Evolutionary conservation across 2,329 filamentous ascomycete species (phyloP).

Genomic region (Epichloe uncinata): DNA sequence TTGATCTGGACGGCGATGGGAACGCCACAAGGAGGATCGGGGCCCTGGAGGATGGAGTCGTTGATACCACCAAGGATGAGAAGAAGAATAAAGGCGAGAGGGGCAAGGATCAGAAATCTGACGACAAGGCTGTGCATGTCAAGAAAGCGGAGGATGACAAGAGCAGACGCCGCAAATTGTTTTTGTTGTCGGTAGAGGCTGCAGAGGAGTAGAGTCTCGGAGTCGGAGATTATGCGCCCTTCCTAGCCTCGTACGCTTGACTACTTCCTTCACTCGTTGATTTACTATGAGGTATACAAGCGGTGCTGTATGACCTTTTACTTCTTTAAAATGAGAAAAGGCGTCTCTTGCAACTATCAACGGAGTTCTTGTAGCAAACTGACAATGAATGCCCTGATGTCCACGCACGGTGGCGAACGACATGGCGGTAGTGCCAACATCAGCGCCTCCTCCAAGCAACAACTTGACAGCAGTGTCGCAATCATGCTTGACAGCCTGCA

Average conservation of each 20-base stretch:
- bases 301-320: too few species aligned
- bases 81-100: slow-evolving; percentile 11
- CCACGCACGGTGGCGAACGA: too few species aligned
- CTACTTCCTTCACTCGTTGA: too few species aligned
- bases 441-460: too few species aligned
- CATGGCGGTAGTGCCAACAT: too few species aligned
- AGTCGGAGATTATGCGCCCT: not conserved
- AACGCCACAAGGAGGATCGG: slow-evolving; percentile 29
- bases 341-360: too few species aligned
- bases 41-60: slow-evolving; percentile 23
- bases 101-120: not conserved
- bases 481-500: too few species aligned
- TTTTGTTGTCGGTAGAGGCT: slow-evolving; percentile 22
- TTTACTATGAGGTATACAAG: too few species aligned
- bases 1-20: slow-evolving; percentile 38
- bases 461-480: too few species aligned
- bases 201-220: slow-evolving; percentile 5
- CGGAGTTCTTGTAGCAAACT: too few species aligned
- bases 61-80: slow-evolving; percentile 21
- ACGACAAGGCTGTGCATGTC: slow-evolving; percentile 7
- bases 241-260: not conserved
- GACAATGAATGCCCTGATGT: too few species aligned
- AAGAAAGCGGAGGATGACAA: slow-evolving; percentile 8
- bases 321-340: too few species aligned
- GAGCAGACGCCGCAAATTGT: slow-evolving; percentile 18